Conservation (phyloP, 2,329 filamentous ascomycete genomes). For the Xylaria sp. region DNA sequence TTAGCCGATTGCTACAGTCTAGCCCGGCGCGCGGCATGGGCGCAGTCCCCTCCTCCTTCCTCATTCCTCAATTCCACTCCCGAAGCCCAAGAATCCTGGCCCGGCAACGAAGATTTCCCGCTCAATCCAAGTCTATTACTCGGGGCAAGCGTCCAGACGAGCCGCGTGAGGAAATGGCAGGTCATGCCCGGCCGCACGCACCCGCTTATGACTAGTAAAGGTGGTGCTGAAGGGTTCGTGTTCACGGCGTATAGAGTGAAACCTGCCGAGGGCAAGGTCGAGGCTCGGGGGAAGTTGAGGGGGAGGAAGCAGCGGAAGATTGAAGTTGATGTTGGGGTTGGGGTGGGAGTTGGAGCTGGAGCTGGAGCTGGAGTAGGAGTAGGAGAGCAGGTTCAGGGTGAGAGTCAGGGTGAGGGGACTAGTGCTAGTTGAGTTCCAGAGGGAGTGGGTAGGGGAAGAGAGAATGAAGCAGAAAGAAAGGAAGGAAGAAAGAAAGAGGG, state of each 20-base stretch:
- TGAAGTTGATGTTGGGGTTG: slow-evolving; percentile 25
- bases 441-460: too few relatives aligned
- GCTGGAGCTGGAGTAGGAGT: slow-evolving; percentile 1
- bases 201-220: slow-evolving; percentile 87
- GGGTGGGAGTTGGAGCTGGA: background rate
- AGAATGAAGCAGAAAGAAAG: too few relatives aligned
- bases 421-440: too few relatives aligned
- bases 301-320: slow-evolving; percentile 65
- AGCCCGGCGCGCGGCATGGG: slow-evolving; percentile 77
- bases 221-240: slow-evolving; percentile 88
- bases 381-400: too few relatives aligned
- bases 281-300: slow-evolving; percentile 81
- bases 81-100: slow-evolving; percentile 61
- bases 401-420: too few relatives aligned
- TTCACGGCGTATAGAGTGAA: slow-evolving; percentile 84
- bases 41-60: slow-evolving; percentile 57
- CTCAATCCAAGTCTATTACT: slow-evolving; percentile 86
- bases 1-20: slow-evolving; percentile 87
- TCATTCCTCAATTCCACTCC: slow-evolving; percentile 48
- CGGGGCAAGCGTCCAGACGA: slow-evolving; percentile 80
- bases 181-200: slow-evolving; percentile 91
- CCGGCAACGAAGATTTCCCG: slow-evolving; percentile 76
- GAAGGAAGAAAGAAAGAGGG: too few relatives aligned
- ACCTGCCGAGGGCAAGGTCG: slow-evolving; percentile 78
- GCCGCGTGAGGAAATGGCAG: slow-evolving; percentile 81